A percentile compares a stretch with the other conserved stretches of the same genome.
phyloP scores from a whole-genome alignment of 495 filamentous ascomycete species.

The Aspergillus baeticus region DNA sequence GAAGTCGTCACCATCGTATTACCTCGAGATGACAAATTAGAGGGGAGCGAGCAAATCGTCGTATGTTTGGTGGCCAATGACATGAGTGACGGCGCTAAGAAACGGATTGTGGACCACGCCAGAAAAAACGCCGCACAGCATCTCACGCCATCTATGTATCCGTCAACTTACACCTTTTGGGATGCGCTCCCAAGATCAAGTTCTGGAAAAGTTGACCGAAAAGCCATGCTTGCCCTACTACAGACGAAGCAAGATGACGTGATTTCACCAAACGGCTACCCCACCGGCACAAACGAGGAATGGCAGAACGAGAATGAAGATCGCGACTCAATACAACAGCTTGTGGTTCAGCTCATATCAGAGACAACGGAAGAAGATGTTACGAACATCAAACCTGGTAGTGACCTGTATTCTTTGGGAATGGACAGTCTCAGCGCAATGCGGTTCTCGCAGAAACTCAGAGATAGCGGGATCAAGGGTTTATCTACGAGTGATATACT shows the following conservation, averaged over 20 bases:
- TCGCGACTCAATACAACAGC: conserved; percentile 4
- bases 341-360: conserved; percentile 38
- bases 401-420: conserved; percentile 72
- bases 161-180: conserved; percentile 21
- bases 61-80: conserved; percentile 22
- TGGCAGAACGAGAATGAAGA: conserved; percentile 1
- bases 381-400: conserved; percentile 40
- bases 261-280: not conserved
- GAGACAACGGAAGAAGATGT: conserved; percentile 41
- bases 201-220: conserved; percentile 27
- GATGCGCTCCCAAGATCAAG: conserved; percentile 24
- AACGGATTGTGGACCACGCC: conserved; percentile 31
- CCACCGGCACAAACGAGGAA: not conserved
- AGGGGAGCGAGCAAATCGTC: conserved; percentile 24
- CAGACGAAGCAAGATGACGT: conserved; percentile 1
- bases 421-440: conserved; percentile 76
- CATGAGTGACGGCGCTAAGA: conserved; percentile 19
- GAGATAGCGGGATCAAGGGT: conserved; percentile 22
- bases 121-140: conserved; percentile 43
- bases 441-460: conserved; percentile 44
- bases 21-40: conserved; percentile 12
- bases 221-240: conserved; percentile 18
- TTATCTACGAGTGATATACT: conserved; percentile 29
- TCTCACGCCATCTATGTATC: conserved; percentile 22
- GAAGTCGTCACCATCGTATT: conserved; percentile 22